Percentiles rank a stretch among this genome's conserved stretches.
Evolutionary conservation across 75 land plant genomes (phyloP).

Genomic region (Selaginella moellendorffii): DNA sequence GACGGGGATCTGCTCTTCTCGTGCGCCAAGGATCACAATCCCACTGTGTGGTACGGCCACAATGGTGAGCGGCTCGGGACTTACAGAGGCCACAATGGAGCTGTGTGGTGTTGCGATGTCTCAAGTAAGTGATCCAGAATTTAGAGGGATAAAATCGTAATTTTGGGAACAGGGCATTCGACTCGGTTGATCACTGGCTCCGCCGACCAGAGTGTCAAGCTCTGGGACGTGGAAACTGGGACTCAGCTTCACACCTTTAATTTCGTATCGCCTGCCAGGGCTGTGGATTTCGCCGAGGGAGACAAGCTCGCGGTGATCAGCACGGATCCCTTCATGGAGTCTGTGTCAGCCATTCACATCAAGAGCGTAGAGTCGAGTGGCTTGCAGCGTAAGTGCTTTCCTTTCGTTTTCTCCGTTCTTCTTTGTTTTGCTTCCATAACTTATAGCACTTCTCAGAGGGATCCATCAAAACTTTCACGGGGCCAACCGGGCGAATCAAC

Average conservation of each 20-base stretch:
- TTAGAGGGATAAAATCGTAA: too few species aligned
- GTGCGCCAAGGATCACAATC: constrained; percentile 86
- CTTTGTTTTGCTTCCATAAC: neutral
- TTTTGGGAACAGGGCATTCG: constrained; percentile 48
- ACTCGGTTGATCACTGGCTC: constrained; percentile 68
- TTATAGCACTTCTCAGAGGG: neutral
- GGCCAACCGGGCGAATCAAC: constrained; percentile 76
- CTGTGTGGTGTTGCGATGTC: constrained; percentile 96
- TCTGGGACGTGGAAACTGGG: constrained; percentile 88
- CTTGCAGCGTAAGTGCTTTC: constrained; percentile 44
- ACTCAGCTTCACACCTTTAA: constrained; percentile 50
- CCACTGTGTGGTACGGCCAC: constrained; percentile 89
- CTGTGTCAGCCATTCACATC: constrained; percentile 79
- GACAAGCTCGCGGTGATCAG: constrained; percentile 83
- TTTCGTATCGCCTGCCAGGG: constrained; percentile 79
- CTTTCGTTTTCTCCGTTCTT: neutral
- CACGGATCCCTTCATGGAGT: constrained; percentile 83
- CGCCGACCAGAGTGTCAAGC: constrained; percentile 87
- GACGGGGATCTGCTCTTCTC: constrained; percentile 89
- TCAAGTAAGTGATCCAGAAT: constrained; percentile 32
- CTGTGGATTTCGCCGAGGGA: constrained; percentile 78
- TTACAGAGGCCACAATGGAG: constrained; percentile 86
- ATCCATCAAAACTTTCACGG: constrained; percentile 24
- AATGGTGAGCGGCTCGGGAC: constrained; percentile 96
- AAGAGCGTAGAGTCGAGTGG: constrained; percentile 56